Evolutionary conservation across 768 basidiomycete species (phyloP), one percentile per base, ranked within the genome.

Genomic region (Lactifluus volemus): DNA sequence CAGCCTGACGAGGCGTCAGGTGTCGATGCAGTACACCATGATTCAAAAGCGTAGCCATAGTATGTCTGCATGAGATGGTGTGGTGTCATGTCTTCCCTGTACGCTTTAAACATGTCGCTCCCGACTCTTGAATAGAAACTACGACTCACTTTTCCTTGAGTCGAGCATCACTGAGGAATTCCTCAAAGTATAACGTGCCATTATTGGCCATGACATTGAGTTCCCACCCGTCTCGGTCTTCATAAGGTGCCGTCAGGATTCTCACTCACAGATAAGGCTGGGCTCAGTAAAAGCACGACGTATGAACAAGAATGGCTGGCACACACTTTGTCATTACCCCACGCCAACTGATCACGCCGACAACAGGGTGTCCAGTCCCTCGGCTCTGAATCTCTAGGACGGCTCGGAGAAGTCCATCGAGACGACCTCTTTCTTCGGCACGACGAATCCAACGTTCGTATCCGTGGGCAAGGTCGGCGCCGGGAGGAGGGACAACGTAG

Each of bases 11-110:
- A 63, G 61, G 45, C 60, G 0, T 70, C 68, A 8, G 71, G 71
- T 29, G 63, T 55, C 32, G 76, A 69, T 3, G 73, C 72, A 4
- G 92, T 94, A 71, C 89, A 92, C 67, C 86, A 95, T 15, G 90
- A 88, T 70, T 95, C 92, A 65, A 95, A 95, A 0, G 91, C 81
- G 71, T 94, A 94, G 17, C 91, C 92, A 70, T 86, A 90, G 71
- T 95, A 95, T 9, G 79, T 79, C 68, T 85, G 82, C 29, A 79
- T 73, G 1, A 80, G 81, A 34, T 87, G 85, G 12, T 79, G 80
- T 11, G 82, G 80, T n/a, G 80, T 73, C 73, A 86, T 78, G 59
- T 85, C 75, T 55, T 88, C 81, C 68, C 92, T 92, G 64, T 54
- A 45, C 54, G 38, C 8, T 45, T 42, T 52, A 52, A 59, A 42